phyloP scores from a whole-genome alignment of 768 basidiomycete genomes.

The Lentinula guzmanii region DNA sequence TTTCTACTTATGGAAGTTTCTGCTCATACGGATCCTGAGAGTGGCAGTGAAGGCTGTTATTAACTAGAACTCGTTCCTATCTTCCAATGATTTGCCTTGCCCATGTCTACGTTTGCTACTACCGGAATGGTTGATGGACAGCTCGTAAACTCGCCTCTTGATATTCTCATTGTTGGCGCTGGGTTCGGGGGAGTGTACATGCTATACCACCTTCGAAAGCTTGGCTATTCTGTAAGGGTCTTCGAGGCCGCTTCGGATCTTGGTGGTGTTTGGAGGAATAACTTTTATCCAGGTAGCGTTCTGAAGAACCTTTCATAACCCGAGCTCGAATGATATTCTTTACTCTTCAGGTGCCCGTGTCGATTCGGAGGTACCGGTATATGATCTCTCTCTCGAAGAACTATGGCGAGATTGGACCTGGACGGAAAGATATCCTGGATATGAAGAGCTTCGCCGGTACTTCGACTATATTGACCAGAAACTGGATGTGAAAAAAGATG shows the following conservation, averaged over 20 bases:
- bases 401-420: constrained; percentile 9
- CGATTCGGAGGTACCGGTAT: constrained; percentile 9
- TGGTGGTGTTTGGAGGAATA: constrained; percentile 12
- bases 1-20: no score
- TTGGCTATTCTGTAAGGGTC: constrained; percentile 8
- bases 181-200: background rate
- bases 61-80: no score
- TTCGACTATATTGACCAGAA: constrained; percentile 11
- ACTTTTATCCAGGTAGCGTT: constrained; percentile 6
- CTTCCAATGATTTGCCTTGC: background rate
- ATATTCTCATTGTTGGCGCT: background rate
- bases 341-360: constrained; percentile 10
- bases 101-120: background rate
- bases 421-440: constrained; percentile 6
- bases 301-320: background rate
- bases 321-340: no score
- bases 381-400: constrained; percentile 10
- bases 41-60: no score
- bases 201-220: constrained; percentile 5
- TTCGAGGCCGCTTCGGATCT: constrained; percentile 11
- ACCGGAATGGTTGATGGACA: background rate
- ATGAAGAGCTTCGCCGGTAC: constrained; percentile 8
- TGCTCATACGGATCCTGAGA: no score
- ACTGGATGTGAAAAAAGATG: constrained; percentile 7
- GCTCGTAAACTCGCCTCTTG: background rate